These are phyloP conservation scores for Corylus avellana DNA, from an alignment of 306 rosid genomes.

Conservation along the genomic window DNA sequence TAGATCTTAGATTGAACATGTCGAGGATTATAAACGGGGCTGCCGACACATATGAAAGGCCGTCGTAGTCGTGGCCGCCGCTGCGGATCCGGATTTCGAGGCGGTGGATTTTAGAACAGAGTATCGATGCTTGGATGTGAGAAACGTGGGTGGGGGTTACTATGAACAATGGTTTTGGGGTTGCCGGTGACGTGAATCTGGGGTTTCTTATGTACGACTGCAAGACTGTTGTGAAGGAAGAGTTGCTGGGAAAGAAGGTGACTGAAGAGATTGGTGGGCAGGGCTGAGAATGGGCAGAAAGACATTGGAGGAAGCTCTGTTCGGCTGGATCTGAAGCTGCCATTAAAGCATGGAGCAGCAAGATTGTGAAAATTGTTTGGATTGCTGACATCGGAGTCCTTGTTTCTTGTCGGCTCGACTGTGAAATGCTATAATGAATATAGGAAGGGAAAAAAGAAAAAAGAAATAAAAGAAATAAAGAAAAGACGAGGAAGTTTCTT, in stretches of 20 bases:
- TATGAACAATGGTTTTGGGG: conserved; percentile 65
- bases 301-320: conserved; percentile 47
- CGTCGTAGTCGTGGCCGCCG: conserved; percentile 86
- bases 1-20: conserved; percentile 56
- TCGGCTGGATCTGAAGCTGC: conserved; percentile 41
- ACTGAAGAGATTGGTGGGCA: conserved; percentile 49
- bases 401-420: conserved; percentile 3
- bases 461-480: too few relatives aligned
- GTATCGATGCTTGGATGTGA: conserved; percentile 69
- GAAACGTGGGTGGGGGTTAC: conserved; percentile 62
- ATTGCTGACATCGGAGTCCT: conserved; percentile 2
- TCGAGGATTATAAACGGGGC: conserved; percentile 52
- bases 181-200: conserved; percentile 52
- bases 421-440: too few relatives aligned
- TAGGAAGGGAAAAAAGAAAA: too few relatives aligned
- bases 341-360: conserved; percentile 35
- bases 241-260: conserved; percentile 49
- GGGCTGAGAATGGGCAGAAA: conserved; percentile 43
- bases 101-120: conserved; percentile 49
- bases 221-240: conserved; percentile 50
- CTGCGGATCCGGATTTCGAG: conserved; percentile 66
- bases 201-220: conserved; percentile 53
- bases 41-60: conserved; percentile 66
- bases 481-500: too few relatives aligned
- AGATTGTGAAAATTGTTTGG: conserved; percentile 17